phyloP scores from a whole-genome alignment of 345 rosid genomes.

The Lepidium sativum region DNA sequence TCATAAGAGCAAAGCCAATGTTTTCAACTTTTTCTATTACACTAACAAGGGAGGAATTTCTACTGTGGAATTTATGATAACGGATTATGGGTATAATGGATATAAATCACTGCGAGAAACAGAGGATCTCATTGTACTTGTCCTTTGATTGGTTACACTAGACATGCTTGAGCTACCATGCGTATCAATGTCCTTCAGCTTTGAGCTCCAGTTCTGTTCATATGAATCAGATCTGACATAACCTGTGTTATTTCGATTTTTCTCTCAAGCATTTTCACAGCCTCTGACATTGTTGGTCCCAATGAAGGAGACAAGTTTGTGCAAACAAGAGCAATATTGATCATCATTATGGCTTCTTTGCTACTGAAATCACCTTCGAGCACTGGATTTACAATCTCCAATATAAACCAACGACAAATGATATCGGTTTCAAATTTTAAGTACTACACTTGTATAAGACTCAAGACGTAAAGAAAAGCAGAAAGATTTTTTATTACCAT shows the following conservation, averaged over 20 bases:
- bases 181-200: constrained; percentile 20
- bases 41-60: background rate
- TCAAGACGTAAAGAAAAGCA: background rate
- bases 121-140: background rate
- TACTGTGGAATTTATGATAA: background rate
- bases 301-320: no score
- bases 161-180: constrained; percentile 4
- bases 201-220: constrained; percentile 26
- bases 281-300: constrained; percentile 41
- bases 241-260: no score
- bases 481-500: constrained; percentile 7
- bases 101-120: constrained; percentile 9
- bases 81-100: constrained; percentile 10
- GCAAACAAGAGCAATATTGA: constrained; percentile 31
- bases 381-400: constrained; percentile 30
- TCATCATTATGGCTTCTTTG: constrained; percentile 33
- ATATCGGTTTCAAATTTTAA: background rate
- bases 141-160: background rate
- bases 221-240: constrained; percentile 21
- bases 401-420: background rate
- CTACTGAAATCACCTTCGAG: constrained; percentile 18
- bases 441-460: background rate
- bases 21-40: background rate
- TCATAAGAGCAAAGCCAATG: no score
- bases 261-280: constrained; percentile 34